Conservation (phyloP, 2,329 filamentous ascomycete species). For the Tolypocladium guangdongense region DNA sequence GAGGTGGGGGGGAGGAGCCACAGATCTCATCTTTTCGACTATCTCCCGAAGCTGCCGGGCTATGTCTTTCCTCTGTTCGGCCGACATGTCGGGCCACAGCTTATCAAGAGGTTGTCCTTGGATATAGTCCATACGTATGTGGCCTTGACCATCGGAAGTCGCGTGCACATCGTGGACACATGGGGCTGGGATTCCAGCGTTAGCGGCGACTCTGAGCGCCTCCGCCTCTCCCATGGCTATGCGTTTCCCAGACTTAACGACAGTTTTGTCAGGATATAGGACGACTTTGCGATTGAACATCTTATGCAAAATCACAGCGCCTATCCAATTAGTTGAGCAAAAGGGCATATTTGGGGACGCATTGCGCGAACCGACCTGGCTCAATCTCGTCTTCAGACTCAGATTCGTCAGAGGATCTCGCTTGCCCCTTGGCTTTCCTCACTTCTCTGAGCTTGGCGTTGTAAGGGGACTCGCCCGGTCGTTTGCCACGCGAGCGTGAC, state of each 20-base stretch:
- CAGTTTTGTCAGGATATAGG: conserved; percentile 10
- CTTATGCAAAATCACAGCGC: conserved; percentile 9
- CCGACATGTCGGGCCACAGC: conserved; percentile 13
- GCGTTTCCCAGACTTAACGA: conserved; percentile 14
- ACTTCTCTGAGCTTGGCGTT: conserved; percentile 6
- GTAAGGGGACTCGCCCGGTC: conserved; percentile 6
- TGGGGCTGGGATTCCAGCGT: conserved; percentile 12
- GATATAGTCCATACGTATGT: conserved; percentile 15
- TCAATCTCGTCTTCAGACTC: conserved; percentile 13
- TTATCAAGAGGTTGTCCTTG: conserved; percentile 14
- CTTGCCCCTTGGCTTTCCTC: conserved; percentile 8
- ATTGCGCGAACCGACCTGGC: conserved; percentile 8
- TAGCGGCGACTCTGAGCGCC: conserved; percentile 10
- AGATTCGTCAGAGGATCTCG: conserved; percentile 11
- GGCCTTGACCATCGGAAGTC: conserved; percentile 8
- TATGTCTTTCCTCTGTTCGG: conserved; percentile 10
- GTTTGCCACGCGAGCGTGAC: conserved; percentile 9
- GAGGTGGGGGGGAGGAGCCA: conserved; percentile 9
- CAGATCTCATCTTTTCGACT: conserved; percentile 12
- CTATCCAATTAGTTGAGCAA: conserved; percentile 7
- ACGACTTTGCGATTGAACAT: conserved; percentile 12
- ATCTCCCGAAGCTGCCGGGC: conserved; percentile 15
- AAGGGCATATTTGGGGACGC: not conserved
- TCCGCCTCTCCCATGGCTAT: conserved; percentile 15
- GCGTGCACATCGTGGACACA: conserved; percentile 6